Percentiles rank a stretch among this genome's conserved stretches.
Conservation (phyloP, 768 basidiomycete species). For the Boletus vinaceobasis region DNA sequence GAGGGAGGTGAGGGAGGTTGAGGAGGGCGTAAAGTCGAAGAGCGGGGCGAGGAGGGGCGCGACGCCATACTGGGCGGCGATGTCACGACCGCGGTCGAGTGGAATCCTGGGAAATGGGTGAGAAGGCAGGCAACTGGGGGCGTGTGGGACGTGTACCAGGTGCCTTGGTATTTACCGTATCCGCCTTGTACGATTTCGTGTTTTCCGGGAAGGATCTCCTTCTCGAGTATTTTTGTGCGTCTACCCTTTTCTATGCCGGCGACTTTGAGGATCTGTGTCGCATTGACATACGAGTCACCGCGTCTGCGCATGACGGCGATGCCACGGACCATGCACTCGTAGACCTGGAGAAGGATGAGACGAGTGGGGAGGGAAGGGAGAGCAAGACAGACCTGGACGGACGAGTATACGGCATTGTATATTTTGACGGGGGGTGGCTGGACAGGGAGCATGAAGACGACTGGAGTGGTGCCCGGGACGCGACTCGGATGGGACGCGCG, state of each 20-base stretch:
- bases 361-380: background rate
- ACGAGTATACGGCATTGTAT: constrained; percentile 91
- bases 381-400: constrained; percentile 61
- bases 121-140: constrained; percentile 3
- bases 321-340: constrained; percentile 97
- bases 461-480: constrained; percentile 23
- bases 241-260: constrained; percentile 97
- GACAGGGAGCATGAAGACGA: constrained; percentile 31
- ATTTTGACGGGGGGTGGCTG: constrained; percentile 68
- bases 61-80: constrained; percentile 90
- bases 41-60: constrained; percentile 82
- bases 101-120: constrained; percentile 70
- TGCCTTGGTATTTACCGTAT: constrained; percentile 99
- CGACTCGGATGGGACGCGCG: constrained; percentile 29
- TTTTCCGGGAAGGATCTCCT: constrained; percentile 91
- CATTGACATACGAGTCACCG: constrained; percentile 94
- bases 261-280: constrained; percentile 98
- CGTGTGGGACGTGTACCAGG: constrained; percentile 63
- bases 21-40: constrained; percentile 87
- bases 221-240: constrained; percentile 94
- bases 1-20: constrained; percentile 65
- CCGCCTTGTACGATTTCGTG: constrained; percentile 99
- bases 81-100: constrained; percentile 87
- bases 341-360: constrained; percentile 53
- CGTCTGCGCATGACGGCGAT: constrained; percentile 98